These are phyloP conservation scores for Biscogniauxia marginata DNA, from an alignment of 2,329 filamentous ascomycete species.

Conservation along the genomic window DNA sequence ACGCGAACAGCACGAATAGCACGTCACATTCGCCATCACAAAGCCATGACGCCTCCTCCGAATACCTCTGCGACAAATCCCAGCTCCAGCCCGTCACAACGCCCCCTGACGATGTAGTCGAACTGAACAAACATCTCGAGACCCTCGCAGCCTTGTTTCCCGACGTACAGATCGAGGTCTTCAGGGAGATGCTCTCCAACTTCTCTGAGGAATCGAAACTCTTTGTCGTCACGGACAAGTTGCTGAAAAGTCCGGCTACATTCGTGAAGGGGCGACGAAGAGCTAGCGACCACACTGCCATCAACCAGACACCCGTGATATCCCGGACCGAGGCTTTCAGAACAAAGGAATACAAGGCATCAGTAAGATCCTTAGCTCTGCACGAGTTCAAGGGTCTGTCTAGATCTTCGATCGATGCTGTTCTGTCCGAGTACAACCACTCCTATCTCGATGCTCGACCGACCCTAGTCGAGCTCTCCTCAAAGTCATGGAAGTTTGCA, in stretches of 20 bases:
- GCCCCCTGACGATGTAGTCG: slow-evolving; percentile 62
- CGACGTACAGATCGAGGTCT: slow-evolving; percentile 77
- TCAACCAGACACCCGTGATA: slow-evolving; percentile 38
- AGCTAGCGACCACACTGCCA: slow-evolving; percentile 23
- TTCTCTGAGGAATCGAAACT: slow-evolving; percentile 76
- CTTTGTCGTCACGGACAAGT: slow-evolving; percentile 72
- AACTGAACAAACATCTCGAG: slow-evolving; percentile 68
- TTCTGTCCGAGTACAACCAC: slow-evolving; percentile 78
- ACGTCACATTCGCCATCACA: slow-evolving; percentile 21
- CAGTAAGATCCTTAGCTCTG: slow-evolving; percentile 66
- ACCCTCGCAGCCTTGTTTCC: slow-evolving; percentile 73
- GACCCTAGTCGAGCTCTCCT: slow-evolving; percentile 66
- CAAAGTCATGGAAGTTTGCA: slow-evolving; percentile 75
- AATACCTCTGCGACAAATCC: slow-evolving; percentile 56
- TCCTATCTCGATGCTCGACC: slow-evolving; percentile 71
- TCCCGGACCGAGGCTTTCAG: slow-evolving; percentile 66
- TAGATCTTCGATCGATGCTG: slow-evolving; percentile 71
- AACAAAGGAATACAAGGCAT: slow-evolving; percentile 64
- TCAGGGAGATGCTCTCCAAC: slow-evolving; percentile 74
- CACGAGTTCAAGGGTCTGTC: slow-evolving; percentile 75
- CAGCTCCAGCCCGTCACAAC: slow-evolving; percentile 48
- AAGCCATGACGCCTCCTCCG: slow-evolving; percentile 28
- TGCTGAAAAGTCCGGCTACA: slow-evolving; percentile 68
- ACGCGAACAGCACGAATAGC: slow-evolving; percentile 14
- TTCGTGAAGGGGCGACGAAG: slow-evolving; percentile 70